phyloP scores from a whole-genome alignment of 1,139 yeast genomes.

The Geotrichum carabidarum region DNA sequence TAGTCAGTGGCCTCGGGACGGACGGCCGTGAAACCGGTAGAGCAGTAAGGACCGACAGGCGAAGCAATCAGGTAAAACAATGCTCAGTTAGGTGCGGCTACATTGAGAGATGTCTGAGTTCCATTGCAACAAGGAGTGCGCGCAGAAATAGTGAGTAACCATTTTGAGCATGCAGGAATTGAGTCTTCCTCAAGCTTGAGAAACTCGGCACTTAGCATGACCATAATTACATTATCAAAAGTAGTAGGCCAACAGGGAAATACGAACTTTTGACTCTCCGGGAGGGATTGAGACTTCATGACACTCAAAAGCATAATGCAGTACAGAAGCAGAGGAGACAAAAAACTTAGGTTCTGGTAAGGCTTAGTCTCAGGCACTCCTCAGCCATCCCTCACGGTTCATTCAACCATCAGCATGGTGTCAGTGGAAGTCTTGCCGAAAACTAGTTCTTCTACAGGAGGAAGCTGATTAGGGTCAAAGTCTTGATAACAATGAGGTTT shows the following conservation, averaged over 20 bases:
- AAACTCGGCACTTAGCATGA: constrained; percentile 68
- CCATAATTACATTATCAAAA: constrained; percentile 71
- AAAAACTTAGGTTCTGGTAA: constrained; percentile 65
- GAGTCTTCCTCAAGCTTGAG: constrained; percentile 67
- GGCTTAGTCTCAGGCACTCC: constrained; percentile 78
- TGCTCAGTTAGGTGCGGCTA: constrained; percentile 73
- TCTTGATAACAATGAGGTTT: constrained; percentile 55
- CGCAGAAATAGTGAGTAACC: constrained; percentile 91
- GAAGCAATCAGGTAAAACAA: constrained; percentile 79
- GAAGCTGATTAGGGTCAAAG: constrained; percentile 57
- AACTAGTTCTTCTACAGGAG: constrained; percentile 69
- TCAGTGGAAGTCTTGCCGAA: constrained; percentile 86
- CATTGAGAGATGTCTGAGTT: constrained; percentile 81
- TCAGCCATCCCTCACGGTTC: constrained; percentile 82
- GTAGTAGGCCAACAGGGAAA: constrained; percentile 84
- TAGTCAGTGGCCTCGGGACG: constrained; percentile 88
- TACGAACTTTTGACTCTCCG: constrained; percentile 60
- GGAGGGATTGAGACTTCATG: constrained; percentile 95
- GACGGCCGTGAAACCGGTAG: constrained; percentile 92
- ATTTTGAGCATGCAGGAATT: constrained; percentile 77
- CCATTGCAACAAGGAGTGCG: constrained; percentile 95
- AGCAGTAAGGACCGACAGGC: constrained; percentile 83
- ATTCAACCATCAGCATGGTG: constrained; percentile 84
- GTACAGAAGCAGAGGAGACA: constrained; percentile 84
- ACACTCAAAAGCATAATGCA: constrained; percentile 91